phyloP scores from a whole-genome alignment of 805 yeast species.

The Saccharomycopsis sp. region DNA sequence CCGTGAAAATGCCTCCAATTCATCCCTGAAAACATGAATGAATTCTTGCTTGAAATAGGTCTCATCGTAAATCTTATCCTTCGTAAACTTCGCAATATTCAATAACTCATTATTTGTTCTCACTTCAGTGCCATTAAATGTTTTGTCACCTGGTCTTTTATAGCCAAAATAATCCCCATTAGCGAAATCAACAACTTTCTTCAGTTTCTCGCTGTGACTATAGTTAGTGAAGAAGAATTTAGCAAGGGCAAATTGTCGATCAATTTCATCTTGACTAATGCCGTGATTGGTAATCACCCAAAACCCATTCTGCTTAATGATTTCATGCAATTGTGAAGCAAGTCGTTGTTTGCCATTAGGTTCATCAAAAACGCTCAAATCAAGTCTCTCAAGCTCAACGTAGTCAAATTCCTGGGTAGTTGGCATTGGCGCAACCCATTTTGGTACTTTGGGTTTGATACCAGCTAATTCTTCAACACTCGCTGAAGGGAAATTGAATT shows the following conservation, averaged over 20 bases:
- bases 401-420: conserved; percentile 1
- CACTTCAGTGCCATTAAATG: conserved; percentile 3
- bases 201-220: conserved; percentile 3
- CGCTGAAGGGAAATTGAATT: not conserved
- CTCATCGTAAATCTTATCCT: conserved; percentile 23
- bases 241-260: conserved; percentile 10
- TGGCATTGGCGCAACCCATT: not conserved
- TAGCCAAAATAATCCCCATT: conserved; percentile 11
- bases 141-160: conserved; percentile 7
- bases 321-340: conserved; percentile 5
- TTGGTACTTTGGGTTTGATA: not conserved
- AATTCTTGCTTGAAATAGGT: conserved; percentile 18
- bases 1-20: conserved; percentile 25
- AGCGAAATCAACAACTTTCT: conserved; percentile 4
- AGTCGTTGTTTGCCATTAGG: conserved; percentile 4
- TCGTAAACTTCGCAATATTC: conserved; percentile 8
- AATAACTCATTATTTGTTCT: conserved; percentile 7
- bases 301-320: conserved; percentile 5
- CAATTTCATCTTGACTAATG: conserved; percentile 5
- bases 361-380: conserved; percentile 4
- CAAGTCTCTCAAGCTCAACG: conserved; percentile 5
- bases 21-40: conserved; percentile 25
- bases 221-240: conserved; percentile 6
- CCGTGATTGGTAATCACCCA: conserved; percentile 10
- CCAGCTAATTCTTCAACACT: not conserved